Evolutionary conservation across 2,329 filamentous ascomycete species (phyloP), one percentile per base, ranked within the genome.

Genomic region (Fusarium sarcochroum): DNA sequence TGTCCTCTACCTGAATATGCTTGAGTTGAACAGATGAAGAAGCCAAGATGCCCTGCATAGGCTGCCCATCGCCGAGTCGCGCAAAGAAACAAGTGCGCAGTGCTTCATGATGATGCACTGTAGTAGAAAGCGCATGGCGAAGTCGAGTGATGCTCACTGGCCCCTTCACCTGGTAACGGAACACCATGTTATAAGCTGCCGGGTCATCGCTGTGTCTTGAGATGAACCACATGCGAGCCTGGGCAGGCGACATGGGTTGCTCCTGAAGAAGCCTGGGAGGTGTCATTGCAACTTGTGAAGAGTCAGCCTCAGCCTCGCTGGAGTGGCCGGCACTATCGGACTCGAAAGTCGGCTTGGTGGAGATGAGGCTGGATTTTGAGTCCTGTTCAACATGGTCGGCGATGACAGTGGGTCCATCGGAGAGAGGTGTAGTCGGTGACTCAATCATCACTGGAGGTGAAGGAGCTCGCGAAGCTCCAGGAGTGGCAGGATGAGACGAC

Each of bases 221-320:
- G 37, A 52, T 41, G 37, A 52, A 52, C 49, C 49, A 52, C 37
- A 52, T 42, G 15, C 49, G 37, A 10, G 37, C 20, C 13, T 52
- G 49, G 7, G 37, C 49, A 7, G 27, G 38, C 5, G 49, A 52
- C 49, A 52, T 52, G 17, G 34, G 21, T 10, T 50, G 34, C 15
- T 50, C 47, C 0, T 13, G 21, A 4, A 38, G 7, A 6, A 50
- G 25, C 9, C 38, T 21, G 5, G 30, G 37, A n/a, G 17, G 10
- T n/a, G n/a, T n/a, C n/a, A n/a, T n/a, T n/a, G n/a, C n/a, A n/a
- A n/a, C n/a, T n/a, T n/a, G n/a, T n/a, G n/a, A n/a, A n/a, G n/a
- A n/a, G n/a, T n/a, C n/a, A n/a, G n/a, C n/a, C 7, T 6, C n/a
- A 25, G 7, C 7, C 10, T 42, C 49, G 15, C 4, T 23, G 7